A percentile compares a stretch with the other conserved stretches of the same genome.
phyloP scores from a whole-genome alignment of 164 flowering plant genomes.

The Tetracentron sinense region DNA sequence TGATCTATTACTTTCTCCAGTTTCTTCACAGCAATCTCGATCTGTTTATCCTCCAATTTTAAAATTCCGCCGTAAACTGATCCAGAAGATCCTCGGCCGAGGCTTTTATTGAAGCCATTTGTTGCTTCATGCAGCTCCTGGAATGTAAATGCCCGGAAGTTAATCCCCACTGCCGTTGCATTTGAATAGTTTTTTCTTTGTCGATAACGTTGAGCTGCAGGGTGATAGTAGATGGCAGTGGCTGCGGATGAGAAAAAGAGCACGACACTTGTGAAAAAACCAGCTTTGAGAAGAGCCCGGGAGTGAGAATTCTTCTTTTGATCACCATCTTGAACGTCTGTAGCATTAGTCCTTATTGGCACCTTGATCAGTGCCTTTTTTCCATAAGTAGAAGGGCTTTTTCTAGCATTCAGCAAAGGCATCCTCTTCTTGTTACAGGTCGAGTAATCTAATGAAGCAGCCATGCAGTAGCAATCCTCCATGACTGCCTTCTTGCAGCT shows the following conservation, averaged over 20 bases:
- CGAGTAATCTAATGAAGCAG: constrained; percentile 12
- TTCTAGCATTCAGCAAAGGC: constrained; percentile 24
- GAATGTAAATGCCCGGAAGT: too few species aligned
- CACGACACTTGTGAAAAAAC: not conserved
- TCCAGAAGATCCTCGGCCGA: not conserved
- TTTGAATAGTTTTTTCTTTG: too few species aligned
- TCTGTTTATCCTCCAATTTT: constrained; percentile 8
- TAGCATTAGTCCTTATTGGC: constrained; percentile 1
- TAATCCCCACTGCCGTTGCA: too few species aligned
- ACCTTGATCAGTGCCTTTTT: constrained; percentile 20
- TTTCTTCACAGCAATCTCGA: constrained; percentile 21
- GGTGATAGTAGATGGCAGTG: too few species aligned
- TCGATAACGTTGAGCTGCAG: too few species aligned
- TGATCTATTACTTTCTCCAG: too few species aligned
- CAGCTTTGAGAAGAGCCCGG: constrained; percentile 3
- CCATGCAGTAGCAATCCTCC: constrained; percentile 26
- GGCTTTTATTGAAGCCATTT: too few species aligned
- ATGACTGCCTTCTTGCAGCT: constrained; percentile 19
- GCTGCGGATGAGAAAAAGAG: too few species aligned
- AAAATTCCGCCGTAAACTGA: constrained; percentile 15
- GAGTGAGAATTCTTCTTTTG: not conserved
- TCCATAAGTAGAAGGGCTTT: constrained; percentile 9
- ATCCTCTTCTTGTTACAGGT: constrained; percentile 18
- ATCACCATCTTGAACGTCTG: not conserved
- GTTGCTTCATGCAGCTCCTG: too few species aligned